Base-by-base conservation (phyloP, 2,329 filamentous ascomycete genomes). In the Capronia americana region DNA sequence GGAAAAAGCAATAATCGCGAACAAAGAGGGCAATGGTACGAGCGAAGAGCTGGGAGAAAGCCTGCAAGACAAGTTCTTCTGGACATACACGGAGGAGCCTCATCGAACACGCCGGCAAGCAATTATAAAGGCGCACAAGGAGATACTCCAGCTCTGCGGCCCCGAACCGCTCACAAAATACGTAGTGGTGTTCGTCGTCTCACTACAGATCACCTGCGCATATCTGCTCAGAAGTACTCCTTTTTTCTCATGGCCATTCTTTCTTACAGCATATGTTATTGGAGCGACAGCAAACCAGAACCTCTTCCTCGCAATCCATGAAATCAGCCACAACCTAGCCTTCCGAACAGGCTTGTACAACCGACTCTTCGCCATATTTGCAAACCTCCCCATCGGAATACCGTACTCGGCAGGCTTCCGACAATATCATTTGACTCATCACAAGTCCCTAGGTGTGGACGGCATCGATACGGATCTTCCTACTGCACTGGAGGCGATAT, bases 81-180 rank as follows among this genome's bases (percentile, higher is more conserved):
- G 96, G 95, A 97, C 95, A 48, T 98, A 99, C 77, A 97, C 95
- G 10, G 95, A 99, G 79, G 95, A 99, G 81, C 95, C 95, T 69
- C 95, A 99, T 80, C 88, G 93, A 73, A 95, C 94, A 34, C 86
- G 95, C 73, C 87, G 95, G 64, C 87, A 94, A 73, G 92, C 93
- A 69, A 99, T 99, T 74, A 98, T 99, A 81, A 98, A 97, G 83
- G 93, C 94, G 63, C 94, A 99, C 77, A 95, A 95, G 55, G 94
- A 99, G 86, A 92, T 99, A 68, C 94, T 92, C 62, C 98, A 98
- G 82, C 90, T 99, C 73, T 99, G 95, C 82, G 95, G 95, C 7
- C 93, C 92, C 30, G 95, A 99, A 78, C 93, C 95, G 62, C 84
- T 97, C 77, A 99, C 95, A 24, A 97, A 98, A 84, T 98, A 93